Percentiles rank a stretch among this genome's conserved stretches.
These are phyloP conservation scores for Endoconidiophora polonica DNA, from an alignment of 2,329 filamentous ascomycete species.

Conservation along the genomic window DNA sequence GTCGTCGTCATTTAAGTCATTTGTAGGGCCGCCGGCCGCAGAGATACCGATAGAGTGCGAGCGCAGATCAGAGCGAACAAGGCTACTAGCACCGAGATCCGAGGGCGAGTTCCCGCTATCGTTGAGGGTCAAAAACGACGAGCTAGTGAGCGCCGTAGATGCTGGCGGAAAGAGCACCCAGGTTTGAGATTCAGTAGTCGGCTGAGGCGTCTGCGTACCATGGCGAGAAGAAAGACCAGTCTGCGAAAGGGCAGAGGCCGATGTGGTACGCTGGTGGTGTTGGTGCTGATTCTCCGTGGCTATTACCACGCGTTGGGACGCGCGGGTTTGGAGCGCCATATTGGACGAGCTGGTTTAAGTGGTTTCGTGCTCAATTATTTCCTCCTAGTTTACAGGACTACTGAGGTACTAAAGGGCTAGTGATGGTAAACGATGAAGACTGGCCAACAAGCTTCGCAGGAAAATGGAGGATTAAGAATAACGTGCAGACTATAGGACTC, in stretches of 20 bases:
- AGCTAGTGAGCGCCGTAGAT: constrained; percentile 19
- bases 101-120: constrained; percentile 9
- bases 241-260: constrained; percentile 8
- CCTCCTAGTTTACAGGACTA: neutral
- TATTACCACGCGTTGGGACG: constrained; percentile 6
- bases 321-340: constrained; percentile 12
- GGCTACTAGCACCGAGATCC: constrained; percentile 4
- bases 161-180: constrained; percentile 90
- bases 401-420: neutral
- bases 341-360: too few species aligned
- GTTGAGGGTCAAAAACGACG: constrained; percentile 12
- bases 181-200: constrained; percentile 32
- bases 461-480: too few species aligned
- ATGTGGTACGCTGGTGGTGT: constrained; percentile 4
- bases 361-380: neutral
- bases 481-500: too few species aligned
- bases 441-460: neutral
- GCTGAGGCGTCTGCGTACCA: neutral
- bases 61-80: constrained; percentile 14
- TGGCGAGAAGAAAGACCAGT: constrained; percentile 6
- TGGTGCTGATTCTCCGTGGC: constrained; percentile 1
- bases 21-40: neutral
- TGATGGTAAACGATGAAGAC: neutral
- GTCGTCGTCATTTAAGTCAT: constrained; percentile 17
- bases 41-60: constrained; percentile 10